A percentile compares a stretch with the other conserved stretches of the same genome.
Evolutionary conservation across 176 grass and related monocot genomes (phyloP).

Genomic region (Phoenix roebelenii): DNA sequence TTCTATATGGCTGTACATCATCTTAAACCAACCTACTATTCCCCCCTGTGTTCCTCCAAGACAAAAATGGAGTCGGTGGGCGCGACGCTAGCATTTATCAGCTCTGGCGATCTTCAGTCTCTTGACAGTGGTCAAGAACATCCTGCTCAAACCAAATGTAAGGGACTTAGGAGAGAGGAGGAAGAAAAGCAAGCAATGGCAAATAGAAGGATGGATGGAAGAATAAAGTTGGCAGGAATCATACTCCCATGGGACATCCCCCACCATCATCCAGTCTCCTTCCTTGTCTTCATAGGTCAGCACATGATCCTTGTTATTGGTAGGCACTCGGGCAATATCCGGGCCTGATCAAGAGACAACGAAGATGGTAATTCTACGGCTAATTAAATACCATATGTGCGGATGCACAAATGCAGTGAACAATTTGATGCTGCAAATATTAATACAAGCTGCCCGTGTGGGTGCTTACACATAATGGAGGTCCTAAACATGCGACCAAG

Average conservation of each 20-base stretch:
- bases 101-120: slow-evolving; percentile 49
- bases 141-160: slow-evolving; percentile 16
- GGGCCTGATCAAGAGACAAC: slow-evolving; percentile 20
- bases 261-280: too few species aligned
- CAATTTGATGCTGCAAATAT: too few species aligned
- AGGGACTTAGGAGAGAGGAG: not conserved
- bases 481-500: slow-evolving; percentile 53
- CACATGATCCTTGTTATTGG: slow-evolving; percentile 31
- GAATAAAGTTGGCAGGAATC: slow-evolving; percentile 6
- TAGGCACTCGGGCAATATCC: slow-evolving; percentile 22
- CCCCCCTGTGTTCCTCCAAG: not conserved
- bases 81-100: slow-evolving; percentile 28
- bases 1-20: too few species aligned
- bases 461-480: slow-evolving; percentile 42
- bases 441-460: too few species aligned
- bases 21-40: too few species aligned
- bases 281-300: slow-evolving; percentile 47
- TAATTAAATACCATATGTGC: too few species aligned
- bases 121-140: slow-evolving; percentile 56
- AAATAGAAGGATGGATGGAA: not conserved
- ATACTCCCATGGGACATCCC: slow-evolving; percentile 35
- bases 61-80: too few species aligned
- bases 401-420: too few species aligned
- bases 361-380: too few species aligned
- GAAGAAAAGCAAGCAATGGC: not conserved